phyloP scores from a whole-genome alignment of 768 basidiomycete species.

The Boletus huronensis region DNA sequence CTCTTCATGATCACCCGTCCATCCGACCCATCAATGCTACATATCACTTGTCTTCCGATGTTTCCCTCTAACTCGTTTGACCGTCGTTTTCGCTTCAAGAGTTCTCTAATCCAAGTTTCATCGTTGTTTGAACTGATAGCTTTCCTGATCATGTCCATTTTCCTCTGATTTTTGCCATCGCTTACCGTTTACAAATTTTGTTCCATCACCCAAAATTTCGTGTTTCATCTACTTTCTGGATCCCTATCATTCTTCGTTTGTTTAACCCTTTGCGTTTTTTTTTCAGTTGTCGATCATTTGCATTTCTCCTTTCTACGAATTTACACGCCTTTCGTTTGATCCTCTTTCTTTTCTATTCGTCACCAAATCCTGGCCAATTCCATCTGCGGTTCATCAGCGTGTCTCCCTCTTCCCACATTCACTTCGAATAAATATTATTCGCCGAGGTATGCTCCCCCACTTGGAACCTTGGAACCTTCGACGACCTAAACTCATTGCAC shows the following conservation, averaged over 20 bases:
- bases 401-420: neutral
- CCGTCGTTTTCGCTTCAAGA: neutral
- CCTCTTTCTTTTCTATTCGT: neutral
- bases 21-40: constrained; percentile 10
- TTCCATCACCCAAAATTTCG: neutral
- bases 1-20: constrained; percentile 1
- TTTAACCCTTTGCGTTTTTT: neutral
- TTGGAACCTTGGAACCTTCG: neutral
- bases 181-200: constrained; percentile 1
- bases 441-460: constrained; percentile 12
- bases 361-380: neutral
- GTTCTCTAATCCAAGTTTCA: neutral
- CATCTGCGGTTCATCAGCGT: constrained; percentile 1
- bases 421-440: constrained; percentile 12
- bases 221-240: neutral
- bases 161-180: neutral
- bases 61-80: neutral
- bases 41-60: constrained; percentile 2
- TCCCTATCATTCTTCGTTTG: constrained; percentile 5
- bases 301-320: constrained; percentile 1
- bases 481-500: neutral
- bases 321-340: neutral
- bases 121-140: neutral
- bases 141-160: neutral
- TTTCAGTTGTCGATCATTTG: neutral